These are phyloP conservation scores for Tylopilus orsonianus DNA, from an alignment of 1,284 basidiomycete species.

Conservation along the genomic window DNA sequence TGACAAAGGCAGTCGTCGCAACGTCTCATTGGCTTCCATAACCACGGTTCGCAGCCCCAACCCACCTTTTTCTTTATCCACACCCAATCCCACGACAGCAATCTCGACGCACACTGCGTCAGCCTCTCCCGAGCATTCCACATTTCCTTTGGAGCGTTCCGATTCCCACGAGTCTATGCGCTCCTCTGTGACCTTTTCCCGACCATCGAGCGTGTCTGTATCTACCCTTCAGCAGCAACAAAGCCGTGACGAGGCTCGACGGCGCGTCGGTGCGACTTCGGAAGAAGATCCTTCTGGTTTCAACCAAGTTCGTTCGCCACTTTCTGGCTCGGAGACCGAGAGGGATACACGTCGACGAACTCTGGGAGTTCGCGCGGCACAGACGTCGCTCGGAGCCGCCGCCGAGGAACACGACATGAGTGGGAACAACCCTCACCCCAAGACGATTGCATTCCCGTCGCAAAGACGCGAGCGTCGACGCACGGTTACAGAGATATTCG, in stretches of 20 bases:
- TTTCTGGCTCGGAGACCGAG: constrained; percentile 59
- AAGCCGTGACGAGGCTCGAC: constrained; percentile 42
- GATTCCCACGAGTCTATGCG: constrained; percentile 45
- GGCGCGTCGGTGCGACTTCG: constrained; percentile 33
- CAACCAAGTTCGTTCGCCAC: constrained; percentile 30
- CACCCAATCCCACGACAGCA: constrained; percentile 64
- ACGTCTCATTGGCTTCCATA: constrained; percentile 48
- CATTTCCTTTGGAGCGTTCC: constrained; percentile 44
- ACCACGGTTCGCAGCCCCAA: constrained; percentile 51
- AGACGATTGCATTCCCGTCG: constrained; percentile 38
- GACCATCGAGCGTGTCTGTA: constrained; percentile 55
- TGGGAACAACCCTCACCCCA: constrained; percentile 31
- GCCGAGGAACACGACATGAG: constrained; percentile 33
- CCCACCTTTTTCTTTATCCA: constrained; percentile 46
- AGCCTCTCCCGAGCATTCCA: constrained; percentile 39
- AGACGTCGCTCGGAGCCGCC: constrained; percentile 46
- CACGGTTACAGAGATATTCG: constrained; percentile 51
- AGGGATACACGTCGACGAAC: constrained; percentile 45
- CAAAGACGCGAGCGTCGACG: constrained; percentile 44
- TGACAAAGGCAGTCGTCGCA: constrained; percentile 42
- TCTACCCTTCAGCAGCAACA: constrained; percentile 55
- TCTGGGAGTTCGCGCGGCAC: constrained; percentile 38
- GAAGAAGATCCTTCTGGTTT: constrained; percentile 30
- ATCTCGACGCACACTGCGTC: constrained; percentile 65
- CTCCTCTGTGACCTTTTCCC: constrained; percentile 58